Percentiles rank a stretch among this genome's conserved stretches.
These are phyloP conservation scores for Colletotrichum sp. DNA, from an alignment of 2,329 filamentous ascomycete genomes.

Conservation along the genomic window DNA sequence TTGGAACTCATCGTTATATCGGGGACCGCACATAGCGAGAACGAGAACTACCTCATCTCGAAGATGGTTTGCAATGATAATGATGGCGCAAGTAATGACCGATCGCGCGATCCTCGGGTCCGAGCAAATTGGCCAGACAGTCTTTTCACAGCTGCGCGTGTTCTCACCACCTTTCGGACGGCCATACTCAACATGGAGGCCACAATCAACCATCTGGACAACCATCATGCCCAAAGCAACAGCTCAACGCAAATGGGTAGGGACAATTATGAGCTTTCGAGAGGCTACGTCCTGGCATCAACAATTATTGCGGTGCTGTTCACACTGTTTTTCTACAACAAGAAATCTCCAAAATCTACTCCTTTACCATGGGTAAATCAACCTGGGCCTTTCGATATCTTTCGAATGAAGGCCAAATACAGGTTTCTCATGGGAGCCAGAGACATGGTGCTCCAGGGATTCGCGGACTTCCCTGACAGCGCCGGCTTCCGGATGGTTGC, in stretches of 20 bases:
- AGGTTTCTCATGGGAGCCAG: neutral
- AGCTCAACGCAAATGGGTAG: neutral
- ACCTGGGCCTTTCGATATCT: neutral
- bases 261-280: neutral
- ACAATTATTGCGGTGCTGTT: neutral
- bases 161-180: neutral
- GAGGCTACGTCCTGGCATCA: neutral
- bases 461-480: neutral
- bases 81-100: neutral
- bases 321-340: neutral
- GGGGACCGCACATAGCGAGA: neutral
- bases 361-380: neutral
- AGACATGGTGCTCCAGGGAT: neutral
- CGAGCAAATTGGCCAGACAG: neutral
- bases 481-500: conserved; percentile 1
- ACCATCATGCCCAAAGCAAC: neutral
- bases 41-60: neutral
- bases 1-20: neutral
- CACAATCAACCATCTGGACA: neutral
- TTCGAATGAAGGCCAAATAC: neutral
- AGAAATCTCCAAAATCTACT: neutral
- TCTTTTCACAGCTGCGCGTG: neutral
- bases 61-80: neutral
- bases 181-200: neutral
- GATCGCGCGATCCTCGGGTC: neutral